phyloP scores from a whole-genome alignment of 2,329 filamentous ascomycete genomes.

The Harringtonia aguacate region DNA sequence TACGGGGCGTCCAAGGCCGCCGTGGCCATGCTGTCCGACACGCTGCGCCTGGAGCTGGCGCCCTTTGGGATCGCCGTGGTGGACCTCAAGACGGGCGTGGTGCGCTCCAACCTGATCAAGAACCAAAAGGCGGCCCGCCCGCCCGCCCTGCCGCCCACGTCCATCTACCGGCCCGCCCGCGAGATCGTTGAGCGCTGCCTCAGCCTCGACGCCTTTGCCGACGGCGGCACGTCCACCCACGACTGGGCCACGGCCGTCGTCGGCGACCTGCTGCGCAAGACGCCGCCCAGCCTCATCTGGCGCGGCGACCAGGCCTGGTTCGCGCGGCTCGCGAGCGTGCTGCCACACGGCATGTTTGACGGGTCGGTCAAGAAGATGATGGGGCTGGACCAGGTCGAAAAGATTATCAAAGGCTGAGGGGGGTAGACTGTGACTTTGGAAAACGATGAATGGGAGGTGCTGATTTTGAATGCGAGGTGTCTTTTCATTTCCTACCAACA shows the following conservation, averaged over 20 bases:
- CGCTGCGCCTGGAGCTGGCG: constrained; percentile 28
- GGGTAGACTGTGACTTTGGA: too few relatives aligned
- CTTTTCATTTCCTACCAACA: too few relatives aligned
- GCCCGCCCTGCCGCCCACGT: background rate
- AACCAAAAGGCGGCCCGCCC: constrained; percentile 10
- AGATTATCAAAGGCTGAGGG: too few relatives aligned
- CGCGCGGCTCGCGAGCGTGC: constrained; percentile 8
- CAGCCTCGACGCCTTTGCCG: background rate
- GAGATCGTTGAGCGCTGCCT: too few relatives aligned
- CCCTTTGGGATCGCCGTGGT: constrained; percentile 24
- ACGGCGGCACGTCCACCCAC: constrained; percentile 6
- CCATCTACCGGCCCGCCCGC: too few relatives aligned
- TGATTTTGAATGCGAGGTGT: too few relatives aligned
- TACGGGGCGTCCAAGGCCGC: constrained; percentile 35
- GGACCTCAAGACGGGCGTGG: constrained; percentile 20
- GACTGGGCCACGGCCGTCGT: constrained; percentile 14
- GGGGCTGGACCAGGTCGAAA: background rate
- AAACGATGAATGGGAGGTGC: too few relatives aligned
- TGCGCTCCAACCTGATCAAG: constrained; percentile 19
- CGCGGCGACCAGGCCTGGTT: constrained; percentile 12
- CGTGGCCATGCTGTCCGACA: constrained; percentile 24
- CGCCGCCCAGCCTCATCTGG: constrained; percentile 14
- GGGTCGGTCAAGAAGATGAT: constrained; percentile 14
- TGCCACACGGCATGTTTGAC: constrained; percentile 14
- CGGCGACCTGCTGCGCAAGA: constrained; percentile 8